Evolutionary conservation across 495 filamentous ascomycete genomes (phyloP).

Genomic region (Penicillium flavigenum): DNA sequence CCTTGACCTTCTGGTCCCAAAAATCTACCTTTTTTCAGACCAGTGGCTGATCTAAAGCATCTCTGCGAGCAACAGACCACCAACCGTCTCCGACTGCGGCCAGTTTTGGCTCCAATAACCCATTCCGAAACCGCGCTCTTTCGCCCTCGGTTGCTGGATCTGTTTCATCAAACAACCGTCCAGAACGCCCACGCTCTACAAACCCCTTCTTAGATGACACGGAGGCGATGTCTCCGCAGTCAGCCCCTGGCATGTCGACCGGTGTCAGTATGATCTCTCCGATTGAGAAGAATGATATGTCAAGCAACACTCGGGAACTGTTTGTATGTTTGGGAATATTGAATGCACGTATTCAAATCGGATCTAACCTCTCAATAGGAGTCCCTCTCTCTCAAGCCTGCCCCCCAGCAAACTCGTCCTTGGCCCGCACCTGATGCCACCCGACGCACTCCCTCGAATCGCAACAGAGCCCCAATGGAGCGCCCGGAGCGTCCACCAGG

Average conservation of each 20-base stretch:
- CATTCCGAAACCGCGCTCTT: constrained; percentile 87
- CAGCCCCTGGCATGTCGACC: constrained; percentile 39
- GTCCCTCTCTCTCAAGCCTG: constrained; percentile 43
- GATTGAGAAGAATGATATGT: constrained; percentile 51
- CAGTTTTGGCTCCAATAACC: constrained; percentile 90
- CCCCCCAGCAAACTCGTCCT: constrained; percentile 39
- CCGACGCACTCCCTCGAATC: constrained; percentile 29
- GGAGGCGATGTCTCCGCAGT: constrained; percentile 51
- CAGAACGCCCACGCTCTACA: constrained; percentile 73
- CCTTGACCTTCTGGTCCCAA: constrained; percentile 8
- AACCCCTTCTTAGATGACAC: constrained; percentile 90
- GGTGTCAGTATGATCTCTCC: constrained; percentile 58
- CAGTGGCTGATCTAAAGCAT: constrained; percentile 14
- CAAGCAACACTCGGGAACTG: constrained; percentile 72
- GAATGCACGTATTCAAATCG: background rate
- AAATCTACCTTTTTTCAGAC: background rate
- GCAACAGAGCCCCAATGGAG: constrained; percentile 34
- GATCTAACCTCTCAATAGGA: constrained; percentile 32
- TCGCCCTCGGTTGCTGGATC: constrained; percentile 60
- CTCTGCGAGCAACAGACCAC: constrained; percentile 20
- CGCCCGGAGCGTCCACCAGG: constrained; percentile 34
- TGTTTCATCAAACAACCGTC: constrained; percentile 40
- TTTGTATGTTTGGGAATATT: constrained; percentile 68
- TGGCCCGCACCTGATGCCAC: constrained; percentile 42
- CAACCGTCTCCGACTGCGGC: constrained; percentile 50